Percentiles rank a stretch among this genome's conserved stretches.
phyloP scores from a whole-genome alignment of 2,329 filamentous ascomycete genomes.

The Grosmannia clavigera region DNA sequence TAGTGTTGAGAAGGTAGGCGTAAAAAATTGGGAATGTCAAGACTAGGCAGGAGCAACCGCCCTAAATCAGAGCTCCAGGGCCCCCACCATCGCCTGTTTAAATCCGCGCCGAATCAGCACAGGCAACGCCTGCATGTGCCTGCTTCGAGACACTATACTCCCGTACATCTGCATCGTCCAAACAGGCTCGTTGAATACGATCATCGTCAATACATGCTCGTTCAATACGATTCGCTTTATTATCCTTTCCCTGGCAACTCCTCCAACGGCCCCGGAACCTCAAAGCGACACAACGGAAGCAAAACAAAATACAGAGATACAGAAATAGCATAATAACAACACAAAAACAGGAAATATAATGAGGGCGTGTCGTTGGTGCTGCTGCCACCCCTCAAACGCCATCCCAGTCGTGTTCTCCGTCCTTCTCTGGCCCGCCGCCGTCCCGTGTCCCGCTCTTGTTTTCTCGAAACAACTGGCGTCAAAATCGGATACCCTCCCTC shows the following conservation, averaged over 20 bases:
- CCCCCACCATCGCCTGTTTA: not conserved
- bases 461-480: not conserved
- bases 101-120: constrained; percentile 6
- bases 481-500: not conserved
- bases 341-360: not conserved
- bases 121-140: constrained; percentile 1
- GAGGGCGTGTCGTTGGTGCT: not conserved
- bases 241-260: constrained; percentile 4
- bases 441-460: not conserved
- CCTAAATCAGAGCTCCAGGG: not conserved
- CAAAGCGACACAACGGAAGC: not conserved
- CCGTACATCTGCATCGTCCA: not conserved
- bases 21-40: not conserved
- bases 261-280: not conserved
- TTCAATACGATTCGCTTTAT: not conserved
- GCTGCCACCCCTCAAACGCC: not conserved
- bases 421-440: not conserved
- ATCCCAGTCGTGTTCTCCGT: not conserved
- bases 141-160: no score
- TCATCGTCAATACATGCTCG: not conserved
- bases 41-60: not conserved
- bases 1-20: not conserved
- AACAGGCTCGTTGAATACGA: not conserved
- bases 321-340: not conserved
- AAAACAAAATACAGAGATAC: not conserved